A percentile compares a stretch with the other conserved stretches of the same genome.
phyloP scores from a whole-genome alignment of 176 grass and related monocot genomes.

The Ampelocalamus luodianensis region DNA sequence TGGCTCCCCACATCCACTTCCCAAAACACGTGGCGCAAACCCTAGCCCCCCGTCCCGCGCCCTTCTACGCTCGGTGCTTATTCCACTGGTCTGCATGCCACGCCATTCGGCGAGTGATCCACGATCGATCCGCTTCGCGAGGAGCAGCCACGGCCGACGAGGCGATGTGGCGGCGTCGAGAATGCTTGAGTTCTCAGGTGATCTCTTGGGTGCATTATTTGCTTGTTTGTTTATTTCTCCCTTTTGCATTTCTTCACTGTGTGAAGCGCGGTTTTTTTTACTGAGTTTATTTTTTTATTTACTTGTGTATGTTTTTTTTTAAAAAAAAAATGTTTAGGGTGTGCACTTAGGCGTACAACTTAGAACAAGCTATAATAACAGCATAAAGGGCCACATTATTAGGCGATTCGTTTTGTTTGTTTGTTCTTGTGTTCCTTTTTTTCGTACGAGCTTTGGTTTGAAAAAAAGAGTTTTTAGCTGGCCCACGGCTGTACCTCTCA shows the following conservation, averaged over 20 bases:
- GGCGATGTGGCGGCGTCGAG: too few relatives aligned
- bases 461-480: background rate
- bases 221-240: background rate
- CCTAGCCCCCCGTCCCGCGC: conserved; percentile 35
- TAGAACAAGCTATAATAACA: background rate
- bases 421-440: background rate
- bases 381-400: background rate
- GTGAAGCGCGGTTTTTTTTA: too few relatives aligned
- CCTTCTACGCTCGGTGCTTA: background rate
- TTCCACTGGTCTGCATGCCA: too few relatives aligned
- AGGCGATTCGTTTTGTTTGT: background rate
- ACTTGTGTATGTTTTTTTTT: background rate
- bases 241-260: background rate
- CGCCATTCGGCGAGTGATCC: conserved; percentile 2
- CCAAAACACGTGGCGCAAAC: conserved; percentile 37
- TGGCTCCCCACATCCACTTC: background rate
- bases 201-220: background rate
- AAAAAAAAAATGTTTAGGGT: background rate
- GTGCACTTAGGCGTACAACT: background rate
- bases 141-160: too few relatives aligned
- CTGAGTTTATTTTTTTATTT: background rate
- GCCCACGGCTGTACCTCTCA: background rate
- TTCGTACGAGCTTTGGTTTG: background rate
- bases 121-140: background rate
- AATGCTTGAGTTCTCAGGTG: conserved; percentile 21